Evolutionary conservation across 306 rosid species (phyloP), one percentile per base, ranked within the genome.

Genomic region (Rosa chinensis): DNA sequence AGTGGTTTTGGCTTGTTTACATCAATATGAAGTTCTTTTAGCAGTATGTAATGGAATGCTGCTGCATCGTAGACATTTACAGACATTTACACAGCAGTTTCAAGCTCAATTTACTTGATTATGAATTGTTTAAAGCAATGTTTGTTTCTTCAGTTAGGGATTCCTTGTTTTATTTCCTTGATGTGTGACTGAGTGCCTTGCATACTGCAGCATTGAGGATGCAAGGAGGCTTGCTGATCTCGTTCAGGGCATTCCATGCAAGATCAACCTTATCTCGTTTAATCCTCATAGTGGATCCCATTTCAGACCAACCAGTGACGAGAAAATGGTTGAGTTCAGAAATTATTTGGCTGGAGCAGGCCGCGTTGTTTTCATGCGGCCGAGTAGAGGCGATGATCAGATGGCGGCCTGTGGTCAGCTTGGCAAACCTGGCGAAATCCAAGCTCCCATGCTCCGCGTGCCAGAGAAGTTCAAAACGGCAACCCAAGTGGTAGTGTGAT

Each of bases 331-430:
- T 4, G 93, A 92, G 81, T 92, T 94, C 82, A 89, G 97, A 52
- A 94, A 94, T 77, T 81, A 59, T 53, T 80, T 94, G 81, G 97
- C 97, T 4, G 89, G 61, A 72, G 92, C 86, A 39, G 92, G 97
- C 44, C 85, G 91, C 45, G 69, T 42, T 16, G 98, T 92, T 23
- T 87, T 94, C 77, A 55, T 92, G 78, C 82, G 97, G 70, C 91
- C 75, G 12, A 92, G 98, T 80, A 84, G 97, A 85, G 97, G 97
- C 10, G 93, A 94, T 63, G 98, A 94, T 84, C 97, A 89, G 86
- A 94, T 94, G 98, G 98, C 98, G 50, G 97, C 98, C 17, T 94
- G 98, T 73, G 98, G 98, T 81, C 98, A 94, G 82, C 88, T 94
- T 13, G 97, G 98, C 62, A 94, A 87, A 53, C 94, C 91, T 17